These are phyloP conservation scores for Conringia planisiliqua DNA, from an alignment of 345 rosid species.

Conservation along the genomic window DNA sequence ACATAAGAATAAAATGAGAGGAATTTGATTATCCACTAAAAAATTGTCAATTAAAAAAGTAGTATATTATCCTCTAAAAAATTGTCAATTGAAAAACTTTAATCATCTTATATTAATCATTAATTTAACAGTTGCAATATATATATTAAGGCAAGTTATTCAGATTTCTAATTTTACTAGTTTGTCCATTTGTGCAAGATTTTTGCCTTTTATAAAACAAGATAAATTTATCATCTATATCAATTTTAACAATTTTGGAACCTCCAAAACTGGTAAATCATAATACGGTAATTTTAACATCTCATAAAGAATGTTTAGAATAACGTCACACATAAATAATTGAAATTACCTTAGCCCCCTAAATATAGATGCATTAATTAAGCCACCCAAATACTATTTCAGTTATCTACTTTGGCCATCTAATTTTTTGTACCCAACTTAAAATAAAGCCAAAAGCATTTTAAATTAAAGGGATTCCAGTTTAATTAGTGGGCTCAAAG, in stretches of 20 bases:
- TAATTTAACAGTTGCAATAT: not conserved
- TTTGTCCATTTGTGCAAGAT: not conserved
- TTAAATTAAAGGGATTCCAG: not conserved
- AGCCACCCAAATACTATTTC: not conserved
- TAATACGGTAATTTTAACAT: not conserved
- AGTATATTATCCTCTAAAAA: too few species aligned
- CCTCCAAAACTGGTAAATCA: not conserved
- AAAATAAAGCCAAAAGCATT: not conserved
- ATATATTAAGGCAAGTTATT: not conserved
- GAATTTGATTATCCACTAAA: too few species aligned
- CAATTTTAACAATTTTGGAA: not conserved
- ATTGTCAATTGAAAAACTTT: too few species aligned
- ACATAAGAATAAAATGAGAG: too few species aligned
- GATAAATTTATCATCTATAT: too few species aligned
- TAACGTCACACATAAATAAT: not conserved
- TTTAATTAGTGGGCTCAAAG: not conserved
- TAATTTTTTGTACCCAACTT: not conserved
- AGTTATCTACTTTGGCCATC: not conserved
- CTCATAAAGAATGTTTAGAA: not conserved
- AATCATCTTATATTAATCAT: not conserved
- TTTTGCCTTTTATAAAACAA: not conserved
- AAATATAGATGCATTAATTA: not conserved
- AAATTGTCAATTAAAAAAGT: too few species aligned
- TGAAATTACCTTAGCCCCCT: not conserved
- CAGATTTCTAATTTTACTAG: not conserved